Evolutionary conservation across 805 yeast genomes (phyloP).

Genomic region (Starmerella sirachaensis): DNA sequence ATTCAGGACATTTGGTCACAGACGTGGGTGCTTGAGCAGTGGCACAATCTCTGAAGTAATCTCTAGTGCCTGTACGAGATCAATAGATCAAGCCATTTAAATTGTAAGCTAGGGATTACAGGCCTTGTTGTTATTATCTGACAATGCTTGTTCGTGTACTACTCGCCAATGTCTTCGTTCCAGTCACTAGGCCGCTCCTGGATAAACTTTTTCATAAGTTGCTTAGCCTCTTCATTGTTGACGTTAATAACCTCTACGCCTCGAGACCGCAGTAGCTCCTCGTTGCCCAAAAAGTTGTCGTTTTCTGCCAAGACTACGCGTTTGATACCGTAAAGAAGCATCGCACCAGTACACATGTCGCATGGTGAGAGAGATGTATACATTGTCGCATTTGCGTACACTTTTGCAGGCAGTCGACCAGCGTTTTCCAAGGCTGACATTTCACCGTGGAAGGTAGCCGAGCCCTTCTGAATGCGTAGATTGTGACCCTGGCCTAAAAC

Average conservation of each 20-base stretch:
- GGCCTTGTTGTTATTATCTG: too few species aligned
- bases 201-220: conserved; percentile 68
- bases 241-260: conserved; percentile 42
- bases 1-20: too few species aligned
- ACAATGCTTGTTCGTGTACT: too few species aligned
- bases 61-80: too few species aligned
- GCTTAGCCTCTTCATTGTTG: conserved; percentile 31
- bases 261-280: conserved; percentile 50
- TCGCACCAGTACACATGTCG: conserved; percentile 91
- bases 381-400: conserved; percentile 75
- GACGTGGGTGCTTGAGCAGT: too few species aligned
- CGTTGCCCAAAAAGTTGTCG: conserved; percentile 71
- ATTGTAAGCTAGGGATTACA: too few species aligned
- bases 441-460: conserved; percentile 86
- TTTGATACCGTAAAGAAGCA: conserved; percentile 74
- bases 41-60: too few species aligned
- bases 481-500: conserved; percentile 85
- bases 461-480: conserved; percentile 70
- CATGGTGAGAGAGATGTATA: conserved; percentile 92
- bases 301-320: conserved; percentile 87
- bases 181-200: conserved; percentile 34
- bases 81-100: too few species aligned
- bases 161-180: conserved; percentile 32
- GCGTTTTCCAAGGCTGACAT: conserved; percentile 81
- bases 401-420: conserved; percentile 71